phyloP scores from a whole-genome alignment of 768 basidiomycete genomes.

The Dictyophora rubrovolvata region DNA sequence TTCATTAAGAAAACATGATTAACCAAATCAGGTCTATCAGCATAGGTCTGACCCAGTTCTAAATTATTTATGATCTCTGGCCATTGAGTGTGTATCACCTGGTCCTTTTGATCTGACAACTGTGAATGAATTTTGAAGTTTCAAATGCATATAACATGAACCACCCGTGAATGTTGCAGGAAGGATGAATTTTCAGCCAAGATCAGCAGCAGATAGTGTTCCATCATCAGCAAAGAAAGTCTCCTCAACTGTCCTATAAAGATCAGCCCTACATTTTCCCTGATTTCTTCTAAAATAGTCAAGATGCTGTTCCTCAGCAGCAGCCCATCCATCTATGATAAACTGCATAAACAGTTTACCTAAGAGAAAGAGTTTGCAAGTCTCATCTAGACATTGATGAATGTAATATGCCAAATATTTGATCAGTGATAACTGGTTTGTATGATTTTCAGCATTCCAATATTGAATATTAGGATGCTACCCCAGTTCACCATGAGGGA shows the following conservation, averaged over 20 bases:
- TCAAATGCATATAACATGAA: slow-evolving; percentile 31
- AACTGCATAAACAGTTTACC: slow-evolving; percentile 35
- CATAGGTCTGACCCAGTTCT: slow-evolving; percentile 25
- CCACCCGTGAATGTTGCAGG: slow-evolving; percentile 38
- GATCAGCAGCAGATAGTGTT: slow-evolving; percentile 18
- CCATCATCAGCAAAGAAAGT: slow-evolving; percentile 14
- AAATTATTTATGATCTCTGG: slow-evolving; percentile 32
- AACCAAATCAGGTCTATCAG: slow-evolving; percentile 41
- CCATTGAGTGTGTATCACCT: slow-evolving; percentile 32
- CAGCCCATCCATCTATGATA: slow-evolving; percentile 37
- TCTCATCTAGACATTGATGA: slow-evolving; percentile 18
- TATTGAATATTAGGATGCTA: slow-evolving; percentile 24
- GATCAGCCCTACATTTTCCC: slow-evolving; percentile 21
- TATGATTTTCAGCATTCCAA: neutral
- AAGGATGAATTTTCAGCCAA: slow-evolving; percentile 28
- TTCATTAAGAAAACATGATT: slow-evolving; percentile 39
- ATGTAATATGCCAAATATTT: slow-evolving; percentile 21
- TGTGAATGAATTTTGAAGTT: slow-evolving; percentile 34
- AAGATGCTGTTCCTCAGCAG: slow-evolving; percentile 30
- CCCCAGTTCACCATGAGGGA: slow-evolving; percentile 30
- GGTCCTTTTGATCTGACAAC: slow-evolving; percentile 27
- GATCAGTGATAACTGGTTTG: no score
- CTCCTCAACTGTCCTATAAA: slow-evolving; percentile 28
- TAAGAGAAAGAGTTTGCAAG: slow-evolving; percentile 23
- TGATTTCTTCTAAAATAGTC: slow-evolving; percentile 27